These are phyloP conservation scores for Xylaria sp. DNA, from an alignment of 495 filamentous ascomycete species.

Conservation along the genomic window DNA sequence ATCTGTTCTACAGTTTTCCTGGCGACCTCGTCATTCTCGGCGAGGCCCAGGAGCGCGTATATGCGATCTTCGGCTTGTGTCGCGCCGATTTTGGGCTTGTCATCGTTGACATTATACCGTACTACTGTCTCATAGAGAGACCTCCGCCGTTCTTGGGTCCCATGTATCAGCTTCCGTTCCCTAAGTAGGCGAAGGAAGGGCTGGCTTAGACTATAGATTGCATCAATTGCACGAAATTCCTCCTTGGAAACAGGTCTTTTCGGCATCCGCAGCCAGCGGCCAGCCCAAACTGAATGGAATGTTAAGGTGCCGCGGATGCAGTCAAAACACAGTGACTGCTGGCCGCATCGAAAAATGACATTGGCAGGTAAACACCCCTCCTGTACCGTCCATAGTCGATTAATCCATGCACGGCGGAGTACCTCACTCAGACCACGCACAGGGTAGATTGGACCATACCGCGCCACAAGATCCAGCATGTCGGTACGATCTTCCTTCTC, in stretches of 20 bases:
- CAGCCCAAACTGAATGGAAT: slow-evolving; percentile 13
- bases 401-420: slow-evolving; percentile 8
- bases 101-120: slow-evolving; percentile 22
- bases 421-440: slow-evolving; percentile 4
- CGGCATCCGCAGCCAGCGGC: not conserved
- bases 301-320: slow-evolving; percentile 4
- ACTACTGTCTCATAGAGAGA: slow-evolving; percentile 13
- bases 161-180: slow-evolving; percentile 10
- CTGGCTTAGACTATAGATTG: slow-evolving; percentile 11
- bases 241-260: slow-evolving; percentile 4
- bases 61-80: slow-evolving; percentile 21
- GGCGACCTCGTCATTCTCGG: not conserved
- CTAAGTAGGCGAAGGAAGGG: not conserved
- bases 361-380: slow-evolving; percentile 4
- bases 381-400: slow-evolving; percentile 20
- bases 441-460: slow-evolving; percentile 9
- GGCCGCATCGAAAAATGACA: slow-evolving; percentile 3
- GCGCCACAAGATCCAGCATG: slow-evolving; percentile 12
- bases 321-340: slow-evolving; percentile 5
- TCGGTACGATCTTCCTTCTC: slow-evolving; percentile 12
- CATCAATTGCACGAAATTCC: not conserved
- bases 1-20: slow-evolving; percentile 13
- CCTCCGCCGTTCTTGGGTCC: not conserved
- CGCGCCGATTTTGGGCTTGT: slow-evolving; percentile 17
- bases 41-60: slow-evolving; percentile 21